phyloP scores from a whole-genome alignment of 2,329 filamentous ascomycete genomes.

The Orbilia javanica region DNA sequence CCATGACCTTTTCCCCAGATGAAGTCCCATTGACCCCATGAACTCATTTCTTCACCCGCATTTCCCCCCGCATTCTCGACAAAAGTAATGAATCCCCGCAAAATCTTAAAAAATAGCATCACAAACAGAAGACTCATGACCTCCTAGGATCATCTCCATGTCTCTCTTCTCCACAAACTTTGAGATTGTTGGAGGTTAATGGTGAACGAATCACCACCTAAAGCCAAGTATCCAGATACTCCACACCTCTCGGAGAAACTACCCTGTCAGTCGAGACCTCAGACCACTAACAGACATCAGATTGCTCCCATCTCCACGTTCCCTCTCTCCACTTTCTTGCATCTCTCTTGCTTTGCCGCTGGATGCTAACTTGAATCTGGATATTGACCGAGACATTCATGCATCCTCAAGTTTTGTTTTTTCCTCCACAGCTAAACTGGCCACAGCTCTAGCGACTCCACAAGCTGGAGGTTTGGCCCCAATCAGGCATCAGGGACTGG shows the following conservation, averaged over 20 bases:
- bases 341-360: slow-evolving; percentile 28
- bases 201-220: background rate
- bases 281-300: slow-evolving; percentile 32
- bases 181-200: slow-evolving; percentile 5
- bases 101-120: slow-evolving; percentile 11
- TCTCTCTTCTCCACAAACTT: slow-evolving; percentile 41
- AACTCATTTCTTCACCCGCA: slow-evolving; percentile 2
- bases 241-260: slow-evolving; percentile 50
- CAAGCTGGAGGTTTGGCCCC: background rate
- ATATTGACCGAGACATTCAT: slow-evolving; percentile 42
- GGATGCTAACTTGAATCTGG: slow-evolving; percentile 28
- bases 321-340: slow-evolving; percentile 28
- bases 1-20: slow-evolving; percentile 26
- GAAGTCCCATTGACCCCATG: background rate
- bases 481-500: slow-evolving; percentile 5
- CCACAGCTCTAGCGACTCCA: slow-evolving; percentile 7
- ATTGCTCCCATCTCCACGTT: slow-evolving; percentile 40
- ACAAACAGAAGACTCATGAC: slow-evolving; percentile 18
- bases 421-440: slow-evolving; percentile 20
- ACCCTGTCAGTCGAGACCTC: slow-evolving; percentile 39
- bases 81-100: slow-evolving; percentile 32
- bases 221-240: slow-evolving; percentile 7
- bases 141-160: slow-evolving; percentile 20
- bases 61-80: slow-evolving; percentile 37
- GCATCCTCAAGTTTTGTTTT: slow-evolving; percentile 9